phyloP scores from a whole-genome alignment of 352 stramenopile genomes.

The Globisporangium parvum region DNA sequence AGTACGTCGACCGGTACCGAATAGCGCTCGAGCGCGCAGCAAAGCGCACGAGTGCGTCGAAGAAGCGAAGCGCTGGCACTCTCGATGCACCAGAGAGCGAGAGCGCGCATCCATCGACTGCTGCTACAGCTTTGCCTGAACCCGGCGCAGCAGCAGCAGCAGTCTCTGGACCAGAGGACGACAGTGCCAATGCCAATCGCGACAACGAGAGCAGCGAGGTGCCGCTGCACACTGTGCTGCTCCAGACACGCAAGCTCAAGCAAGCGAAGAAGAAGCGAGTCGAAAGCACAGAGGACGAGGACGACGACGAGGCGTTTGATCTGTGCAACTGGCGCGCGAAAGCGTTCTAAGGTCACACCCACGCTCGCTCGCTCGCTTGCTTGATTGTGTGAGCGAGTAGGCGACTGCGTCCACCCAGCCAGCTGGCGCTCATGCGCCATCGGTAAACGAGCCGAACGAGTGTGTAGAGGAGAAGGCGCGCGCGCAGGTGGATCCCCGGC shows the following conservation, averaged over 20 bases:
- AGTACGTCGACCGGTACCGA: conserved; percentile 60
- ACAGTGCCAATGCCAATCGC: too few relatives aligned
- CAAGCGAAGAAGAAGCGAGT: conserved; percentile 14
- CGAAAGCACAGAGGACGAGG: conserved; percentile 10
- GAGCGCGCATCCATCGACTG: background rate
- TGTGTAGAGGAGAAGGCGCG: too few relatives aligned
- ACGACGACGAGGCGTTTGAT: conserved; percentile 34
- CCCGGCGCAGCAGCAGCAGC: too few relatives aligned
- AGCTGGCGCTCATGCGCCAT: background rate
- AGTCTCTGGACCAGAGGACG: too few relatives aligned
- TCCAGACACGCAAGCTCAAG: background rate
- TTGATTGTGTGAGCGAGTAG: background rate
- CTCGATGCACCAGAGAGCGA: background rate
- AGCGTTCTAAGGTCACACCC: conserved; percentile 23
- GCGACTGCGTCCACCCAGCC: background rate
- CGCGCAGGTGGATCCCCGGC: too few relatives aligned
- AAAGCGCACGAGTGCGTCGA: conserved; percentile 9
- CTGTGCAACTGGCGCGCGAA: conserved; percentile 42
- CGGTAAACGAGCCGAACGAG: too few relatives aligned
- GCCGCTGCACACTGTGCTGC: conserved; percentile 13
- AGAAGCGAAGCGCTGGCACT: conserved; percentile 7
- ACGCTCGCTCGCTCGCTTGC: background rate
- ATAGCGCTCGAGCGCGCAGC: conserved; percentile 35
- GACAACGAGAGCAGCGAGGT: background rate
- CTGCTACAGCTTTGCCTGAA: background rate